Evolutionary conservation across 2,329 filamentous ascomycete genomes (phyloP).

Genomic region (Ampelomyces quisqualis): DNA sequence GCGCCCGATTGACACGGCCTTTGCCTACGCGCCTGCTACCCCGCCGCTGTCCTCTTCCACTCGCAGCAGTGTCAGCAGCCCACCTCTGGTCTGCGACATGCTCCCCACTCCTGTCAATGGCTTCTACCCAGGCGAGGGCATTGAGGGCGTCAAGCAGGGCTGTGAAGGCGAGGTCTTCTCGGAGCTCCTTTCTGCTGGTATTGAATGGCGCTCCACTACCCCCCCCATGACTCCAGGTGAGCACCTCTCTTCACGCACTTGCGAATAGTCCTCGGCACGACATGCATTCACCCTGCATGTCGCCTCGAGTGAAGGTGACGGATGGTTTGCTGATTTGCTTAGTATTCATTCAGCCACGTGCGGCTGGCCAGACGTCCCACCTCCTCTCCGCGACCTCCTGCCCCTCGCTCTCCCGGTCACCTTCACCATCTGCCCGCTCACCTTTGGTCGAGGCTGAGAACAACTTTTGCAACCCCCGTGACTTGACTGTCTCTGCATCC

Average conservation of each 20-base stretch:
- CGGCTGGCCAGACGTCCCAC: constrained; percentile 66
- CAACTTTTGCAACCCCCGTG: constrained; percentile 88
- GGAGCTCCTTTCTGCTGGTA: constrained; percentile 70
- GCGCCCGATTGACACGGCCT: constrained; percentile 72
- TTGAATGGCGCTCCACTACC: constrained; percentile 76
- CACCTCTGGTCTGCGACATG: constrained; percentile 70
- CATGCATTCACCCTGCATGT: background rate
- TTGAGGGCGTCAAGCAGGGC: constrained; percentile 53
- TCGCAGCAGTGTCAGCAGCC: constrained; percentile 83
- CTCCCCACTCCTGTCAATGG: constrained; percentile 81
- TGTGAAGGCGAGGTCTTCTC: constrained; percentile 69
- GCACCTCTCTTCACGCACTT: constrained; percentile 33
- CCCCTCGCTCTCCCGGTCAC: constrained; percentile 84
- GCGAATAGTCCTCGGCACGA: background rate
- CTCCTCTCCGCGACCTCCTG: constrained; percentile 71
- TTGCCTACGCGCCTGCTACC: constrained; percentile 76
- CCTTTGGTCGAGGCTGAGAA: constrained; percentile 69
- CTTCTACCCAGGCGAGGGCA: constrained; percentile 58
- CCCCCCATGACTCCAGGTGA: constrained; percentile 90
- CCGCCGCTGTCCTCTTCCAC: constrained; percentile 84
- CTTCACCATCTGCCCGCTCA: constrained; percentile 73
- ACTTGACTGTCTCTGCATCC: constrained; percentile 70
- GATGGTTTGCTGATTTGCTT: constrained; percentile 29
- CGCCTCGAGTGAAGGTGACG: background rate
- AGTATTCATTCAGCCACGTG: constrained; percentile 68